phyloP scores from a whole-genome alignment of 208 protist species.

The Trypanosoma conorhini region DNA sequence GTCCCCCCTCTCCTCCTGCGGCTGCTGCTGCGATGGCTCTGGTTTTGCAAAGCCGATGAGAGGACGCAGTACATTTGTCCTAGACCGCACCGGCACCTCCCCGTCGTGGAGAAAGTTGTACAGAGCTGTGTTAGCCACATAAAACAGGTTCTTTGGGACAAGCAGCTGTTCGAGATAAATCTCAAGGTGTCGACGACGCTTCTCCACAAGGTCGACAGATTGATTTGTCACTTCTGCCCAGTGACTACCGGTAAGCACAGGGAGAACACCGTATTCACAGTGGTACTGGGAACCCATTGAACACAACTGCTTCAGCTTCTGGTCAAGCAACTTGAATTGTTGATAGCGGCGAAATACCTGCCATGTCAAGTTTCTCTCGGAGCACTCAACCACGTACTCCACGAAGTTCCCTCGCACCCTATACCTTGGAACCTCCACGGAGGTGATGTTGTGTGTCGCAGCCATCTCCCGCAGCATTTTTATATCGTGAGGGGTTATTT shows the following conservation, averaged over 20 bases:
- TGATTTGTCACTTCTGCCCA: conserved; percentile 91
- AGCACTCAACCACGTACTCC: conserved; percentile 77
- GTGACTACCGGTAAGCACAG: conserved; percentile 74
- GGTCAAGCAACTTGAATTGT: conserved; percentile 78
- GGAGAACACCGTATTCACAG: conserved; percentile 75
- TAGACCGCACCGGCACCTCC: conserved; percentile 47
- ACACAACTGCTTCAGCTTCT: conserved; percentile 61
- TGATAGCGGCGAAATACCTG: conserved; percentile 83
- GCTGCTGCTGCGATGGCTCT: not conserved
- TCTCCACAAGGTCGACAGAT: conserved; percentile 74
- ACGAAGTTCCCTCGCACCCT: conserved; percentile 66
- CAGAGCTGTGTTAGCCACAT: conserved; percentile 58
- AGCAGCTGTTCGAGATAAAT: conserved; percentile 88
- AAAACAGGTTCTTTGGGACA: conserved; percentile 76
- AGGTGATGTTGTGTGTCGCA: conserved; percentile 33
- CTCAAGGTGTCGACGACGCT: conserved; percentile 71
- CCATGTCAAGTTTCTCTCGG: conserved; percentile 35
- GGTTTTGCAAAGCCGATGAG: conserved; percentile 26
- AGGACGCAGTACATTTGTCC: conserved; percentile 11
- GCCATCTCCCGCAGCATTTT: conserved; percentile 7
- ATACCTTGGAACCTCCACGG: conserved; percentile 61
- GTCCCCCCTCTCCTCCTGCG: not conserved
- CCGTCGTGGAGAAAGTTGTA: conserved; percentile 86
- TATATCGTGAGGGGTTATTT: not conserved
- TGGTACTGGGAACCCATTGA: conserved; percentile 35